Conservation (phyloP, 2,329 filamentous ascomycete genomes). For the Curvularia sp. region DNA sequence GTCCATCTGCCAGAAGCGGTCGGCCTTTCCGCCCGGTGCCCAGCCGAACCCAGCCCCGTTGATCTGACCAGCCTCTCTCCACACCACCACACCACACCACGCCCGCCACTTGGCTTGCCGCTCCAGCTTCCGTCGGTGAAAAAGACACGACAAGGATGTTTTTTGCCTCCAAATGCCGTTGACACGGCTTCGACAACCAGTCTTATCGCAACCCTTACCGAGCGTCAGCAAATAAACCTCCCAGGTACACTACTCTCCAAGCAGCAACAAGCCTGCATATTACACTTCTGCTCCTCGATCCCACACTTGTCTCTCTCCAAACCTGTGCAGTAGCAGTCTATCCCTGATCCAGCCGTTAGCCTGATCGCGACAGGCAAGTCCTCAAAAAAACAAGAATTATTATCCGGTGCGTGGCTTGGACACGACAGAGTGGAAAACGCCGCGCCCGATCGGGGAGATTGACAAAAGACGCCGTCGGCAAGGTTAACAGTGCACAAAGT, state of each 20-base stretch:
- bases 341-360: not conserved
- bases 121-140: not conserved
- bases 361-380: no score
- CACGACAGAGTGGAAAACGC: no score
- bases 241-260: not conserved
- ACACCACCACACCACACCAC: not conserved
- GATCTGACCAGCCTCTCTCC: not conserved
- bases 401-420: no score
- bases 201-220: no score
- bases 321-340: not conserved
- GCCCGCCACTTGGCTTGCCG: not conserved
- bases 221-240: no score
- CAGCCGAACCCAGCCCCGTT: not conserved
- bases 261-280: not conserved
- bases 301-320: not conserved
- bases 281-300: not conserved
- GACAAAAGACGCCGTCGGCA: no score
- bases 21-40: not conserved
- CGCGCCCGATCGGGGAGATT: no score
- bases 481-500: no score
- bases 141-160: not conserved
- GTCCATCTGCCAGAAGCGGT: slow-evolving; percentile 9
- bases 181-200: not conserved
- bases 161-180: not conserved
- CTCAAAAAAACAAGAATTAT: not conserved